Conservation (phyloP, 106 monocot species). For the Acanthochlamys bracteata region DNA sequence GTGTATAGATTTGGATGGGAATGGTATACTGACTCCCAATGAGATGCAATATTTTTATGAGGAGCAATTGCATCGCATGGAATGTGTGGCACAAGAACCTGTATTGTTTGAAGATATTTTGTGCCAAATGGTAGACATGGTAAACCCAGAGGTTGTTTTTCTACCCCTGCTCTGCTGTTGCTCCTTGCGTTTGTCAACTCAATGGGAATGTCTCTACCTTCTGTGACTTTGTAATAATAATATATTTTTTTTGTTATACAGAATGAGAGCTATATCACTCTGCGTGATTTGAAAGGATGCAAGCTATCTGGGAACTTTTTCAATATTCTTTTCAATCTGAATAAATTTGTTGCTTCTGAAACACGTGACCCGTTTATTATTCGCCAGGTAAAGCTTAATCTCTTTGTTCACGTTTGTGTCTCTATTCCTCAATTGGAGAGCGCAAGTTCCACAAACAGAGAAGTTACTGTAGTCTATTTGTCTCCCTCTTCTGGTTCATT, state of each 20-base stretch:
- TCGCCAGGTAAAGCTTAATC: too few species aligned
- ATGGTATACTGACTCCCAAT: conserved; percentile 66
- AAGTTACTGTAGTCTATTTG: too few species aligned
- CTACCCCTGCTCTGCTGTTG: too few species aligned
- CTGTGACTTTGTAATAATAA: background rate
- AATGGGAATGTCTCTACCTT: background rate
- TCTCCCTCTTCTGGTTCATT: conserved; percentile 7
- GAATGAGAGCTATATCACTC: conserved; percentile 61
- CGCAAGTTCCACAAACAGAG: too few species aligned
- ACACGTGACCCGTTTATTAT: conserved; percentile 96
- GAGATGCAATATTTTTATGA: conserved; percentile 98
- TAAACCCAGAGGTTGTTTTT: conserved; percentile 55
- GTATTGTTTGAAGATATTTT: conserved; percentile 93
- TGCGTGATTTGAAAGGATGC: conserved; percentile 64
- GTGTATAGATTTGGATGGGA: conserved; percentile 94
- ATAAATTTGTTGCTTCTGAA: conserved; percentile 95
- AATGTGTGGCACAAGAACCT: conserved; percentile 98
- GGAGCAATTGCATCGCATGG: conserved; percentile 96
- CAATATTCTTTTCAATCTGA: conserved; percentile 95
- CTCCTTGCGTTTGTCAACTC: too few species aligned
- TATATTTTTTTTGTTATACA: conserved; percentile 15
- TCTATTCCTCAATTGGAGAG: background rate
- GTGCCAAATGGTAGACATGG: conserved; percentile 96
- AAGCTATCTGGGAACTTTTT: conserved; percentile 92
- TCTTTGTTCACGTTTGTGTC: too few species aligned